These are phyloP conservation scores for Talaromyces sp. DNA, from an alignment of 2,329 filamentous ascomycete genomes.

Conservation along the genomic window DNA sequence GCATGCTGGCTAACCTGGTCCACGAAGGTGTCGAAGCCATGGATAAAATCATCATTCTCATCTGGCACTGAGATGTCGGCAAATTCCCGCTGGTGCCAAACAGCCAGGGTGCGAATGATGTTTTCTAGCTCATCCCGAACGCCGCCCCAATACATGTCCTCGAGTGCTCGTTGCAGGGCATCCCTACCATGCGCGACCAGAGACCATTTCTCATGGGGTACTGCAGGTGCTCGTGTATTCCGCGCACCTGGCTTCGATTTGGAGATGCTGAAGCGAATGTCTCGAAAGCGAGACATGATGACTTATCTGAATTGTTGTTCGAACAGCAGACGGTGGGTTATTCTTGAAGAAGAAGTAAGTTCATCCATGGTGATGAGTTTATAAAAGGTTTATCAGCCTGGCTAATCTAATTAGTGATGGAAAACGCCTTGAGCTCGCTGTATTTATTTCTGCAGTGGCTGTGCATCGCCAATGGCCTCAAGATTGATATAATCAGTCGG, in stretches of 20 bases:
- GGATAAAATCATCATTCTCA: constrained; percentile 32
- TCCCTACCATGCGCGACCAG: constrained; percentile 17
- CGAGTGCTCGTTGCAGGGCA: constrained; percentile 28
- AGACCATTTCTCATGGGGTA: constrained; percentile 14
- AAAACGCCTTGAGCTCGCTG: too few species aligned
- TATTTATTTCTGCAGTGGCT: too few species aligned
- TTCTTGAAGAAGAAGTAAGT: not conserved
- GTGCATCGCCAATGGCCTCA: too few species aligned
- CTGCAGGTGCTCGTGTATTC: not conserved
- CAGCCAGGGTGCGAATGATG: constrained; percentile 36
- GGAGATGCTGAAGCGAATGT: not conserved
- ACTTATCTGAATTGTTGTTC: not conserved
- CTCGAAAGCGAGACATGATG: not conserved
- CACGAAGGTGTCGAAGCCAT: constrained; percentile 35
- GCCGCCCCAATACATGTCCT: constrained; percentile 41
- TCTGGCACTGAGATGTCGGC: constrained; percentile 25
- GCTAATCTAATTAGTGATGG: too few species aligned
- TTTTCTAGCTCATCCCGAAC: constrained; percentile 37
- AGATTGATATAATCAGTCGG: too few species aligned
- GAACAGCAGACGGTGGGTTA: not conserved
- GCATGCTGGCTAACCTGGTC: constrained; percentile 37
- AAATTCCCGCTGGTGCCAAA: constrained; percentile 33
- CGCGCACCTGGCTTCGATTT: not conserved
- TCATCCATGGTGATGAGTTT: not conserved
- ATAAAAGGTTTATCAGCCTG: not conserved